phyloP scores from a whole-genome alignment of 176 grass and related monocot genomes.

The Secale cereale region DNA sequence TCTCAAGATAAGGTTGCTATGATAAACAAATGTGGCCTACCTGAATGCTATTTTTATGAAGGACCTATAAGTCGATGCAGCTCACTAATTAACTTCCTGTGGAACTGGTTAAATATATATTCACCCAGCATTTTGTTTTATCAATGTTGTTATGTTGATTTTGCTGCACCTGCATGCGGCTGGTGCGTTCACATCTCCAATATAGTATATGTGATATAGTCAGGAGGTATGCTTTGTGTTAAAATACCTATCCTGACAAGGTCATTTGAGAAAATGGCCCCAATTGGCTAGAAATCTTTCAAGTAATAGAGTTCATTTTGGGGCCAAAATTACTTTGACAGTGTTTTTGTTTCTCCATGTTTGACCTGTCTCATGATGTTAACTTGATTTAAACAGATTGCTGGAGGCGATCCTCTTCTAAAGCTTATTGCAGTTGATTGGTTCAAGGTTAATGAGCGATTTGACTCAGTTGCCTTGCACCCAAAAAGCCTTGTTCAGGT shows the following conservation, averaged over 20 bases:
- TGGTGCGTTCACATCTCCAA: slow-evolving; percentile 8
- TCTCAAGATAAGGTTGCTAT: slow-evolving; percentile 10
- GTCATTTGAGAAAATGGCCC: not conserved
- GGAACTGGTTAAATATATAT: not conserved
- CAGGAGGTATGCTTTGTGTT: not conserved
- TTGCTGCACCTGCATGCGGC: not conserved
- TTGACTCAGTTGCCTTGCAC: slow-evolving; percentile 84
- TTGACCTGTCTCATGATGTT: slow-evolving; percentile 6
- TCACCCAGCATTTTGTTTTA: slow-evolving; percentile 20
- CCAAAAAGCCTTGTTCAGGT: slow-evolving; percentile 93
- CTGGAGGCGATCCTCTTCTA: slow-evolving; percentile 85
- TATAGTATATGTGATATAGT: slow-evolving; percentile 12
- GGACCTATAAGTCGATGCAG: not conserved
- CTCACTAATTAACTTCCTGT: not conserved
- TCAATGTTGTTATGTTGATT: not conserved
- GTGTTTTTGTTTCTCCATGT: slow-evolving; percentile 3
- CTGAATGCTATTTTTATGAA: not conserved
- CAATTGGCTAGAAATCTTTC: not conserved
- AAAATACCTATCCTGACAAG: not conserved
- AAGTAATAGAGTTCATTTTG: not conserved
- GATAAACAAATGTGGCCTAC: slow-evolving; percentile 14
- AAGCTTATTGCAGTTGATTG: slow-evolving; percentile 92
- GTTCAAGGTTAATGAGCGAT: slow-evolving; percentile 76
- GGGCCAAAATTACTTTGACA: slow-evolving; percentile 16
- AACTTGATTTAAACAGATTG: slow-evolving; percentile 55